phyloP scores from a whole-genome alignment of 768 basidiomycete genomes.

The Cystoderma amianthinum region DNA sequence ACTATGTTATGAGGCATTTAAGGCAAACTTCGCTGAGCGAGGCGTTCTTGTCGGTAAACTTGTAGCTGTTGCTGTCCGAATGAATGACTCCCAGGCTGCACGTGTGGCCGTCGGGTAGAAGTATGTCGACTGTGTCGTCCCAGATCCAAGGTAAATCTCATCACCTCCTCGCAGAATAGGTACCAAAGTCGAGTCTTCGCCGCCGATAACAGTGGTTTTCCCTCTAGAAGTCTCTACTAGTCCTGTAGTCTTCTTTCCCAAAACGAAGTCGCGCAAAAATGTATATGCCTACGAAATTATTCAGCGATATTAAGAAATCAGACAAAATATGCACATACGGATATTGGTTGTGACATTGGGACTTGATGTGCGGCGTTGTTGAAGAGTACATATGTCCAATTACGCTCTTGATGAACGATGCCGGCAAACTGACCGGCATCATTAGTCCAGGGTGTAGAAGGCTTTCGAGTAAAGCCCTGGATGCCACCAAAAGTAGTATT shows the following conservation, averaged over 20 bases:
- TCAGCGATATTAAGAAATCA: background rate
- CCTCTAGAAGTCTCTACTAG: conserved; percentile 32
- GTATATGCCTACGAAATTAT: conserved; percentile 40
- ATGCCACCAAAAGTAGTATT: conserved; percentile 78
- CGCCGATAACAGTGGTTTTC: conserved; percentile 31
- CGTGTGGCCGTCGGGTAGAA: conserved; percentile 49
- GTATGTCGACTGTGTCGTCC: conserved; percentile 43
- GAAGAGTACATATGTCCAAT: conserved; percentile 48
- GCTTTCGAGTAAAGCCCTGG: conserved; percentile 64
- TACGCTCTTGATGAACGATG: conserved; percentile 69
- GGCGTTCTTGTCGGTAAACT: conserved; percentile 7
- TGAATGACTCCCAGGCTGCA: conserved; percentile 47
- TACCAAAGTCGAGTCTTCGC: conserved; percentile 39
- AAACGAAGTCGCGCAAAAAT: conserved; percentile 60
- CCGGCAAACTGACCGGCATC: conserved; percentile 56
- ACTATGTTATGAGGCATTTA: background rate
- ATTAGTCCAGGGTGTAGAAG: conserved; percentile 62
- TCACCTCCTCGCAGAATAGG: conserved; percentile 44
- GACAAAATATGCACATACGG: conserved; percentile 20
- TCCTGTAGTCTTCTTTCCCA: conserved; percentile 56
- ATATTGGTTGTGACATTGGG: conserved; percentile 22
- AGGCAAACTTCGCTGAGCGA: background rate
- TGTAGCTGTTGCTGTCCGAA: conserved; percentile 29
- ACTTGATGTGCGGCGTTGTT: conserved; percentile 36
- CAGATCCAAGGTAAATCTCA: conserved; percentile 49